phyloP scores from a whole-genome alignment of 305 asterid genomes.

The Euphrasia arctica region DNA sequence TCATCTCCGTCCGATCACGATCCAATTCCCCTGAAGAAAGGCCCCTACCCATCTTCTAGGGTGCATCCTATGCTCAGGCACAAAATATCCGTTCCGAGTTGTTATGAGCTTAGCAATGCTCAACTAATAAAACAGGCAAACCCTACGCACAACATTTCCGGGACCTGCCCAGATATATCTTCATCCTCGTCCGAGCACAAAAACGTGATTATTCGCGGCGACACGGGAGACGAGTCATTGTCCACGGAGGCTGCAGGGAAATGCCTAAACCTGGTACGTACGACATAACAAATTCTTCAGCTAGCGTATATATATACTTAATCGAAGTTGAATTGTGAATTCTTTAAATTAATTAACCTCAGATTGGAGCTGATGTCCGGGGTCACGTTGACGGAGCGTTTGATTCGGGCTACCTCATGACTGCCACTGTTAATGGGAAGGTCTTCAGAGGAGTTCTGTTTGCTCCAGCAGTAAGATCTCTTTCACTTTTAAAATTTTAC shows the following conservation, averaged over 20 bases:
- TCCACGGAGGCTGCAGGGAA: conserved; percentile 34
- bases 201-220: conserved; percentile 21
- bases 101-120: conserved; percentile 30
- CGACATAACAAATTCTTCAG: neutral
- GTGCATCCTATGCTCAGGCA: conserved; percentile 46
- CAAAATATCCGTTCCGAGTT: conserved; percentile 29
- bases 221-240: conserved; percentile 33
- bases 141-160: conserved; percentile 25
- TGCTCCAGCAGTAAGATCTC: conserved; percentile 56
- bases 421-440: conserved; percentile 88
- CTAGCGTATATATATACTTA: neutral
- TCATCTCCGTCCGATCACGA: conserved; percentile 76
- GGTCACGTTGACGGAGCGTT: conserved; percentile 90
- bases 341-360: neutral
- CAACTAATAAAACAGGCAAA: conserved; percentile 22
- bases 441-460: conserved; percentile 78
- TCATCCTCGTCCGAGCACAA: conserved; percentile 27
- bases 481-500: neutral
- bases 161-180: conserved; percentile 27
- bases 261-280: conserved; percentile 47
- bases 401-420: conserved; percentile 93
- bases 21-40: conserved; percentile 35
- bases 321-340: neutral
- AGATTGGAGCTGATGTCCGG: conserved; percentile 92
- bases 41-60: conserved; percentile 32